Conservation (phyloP, 1,139 yeast species). For the Yueomyces sp. region DNA sequence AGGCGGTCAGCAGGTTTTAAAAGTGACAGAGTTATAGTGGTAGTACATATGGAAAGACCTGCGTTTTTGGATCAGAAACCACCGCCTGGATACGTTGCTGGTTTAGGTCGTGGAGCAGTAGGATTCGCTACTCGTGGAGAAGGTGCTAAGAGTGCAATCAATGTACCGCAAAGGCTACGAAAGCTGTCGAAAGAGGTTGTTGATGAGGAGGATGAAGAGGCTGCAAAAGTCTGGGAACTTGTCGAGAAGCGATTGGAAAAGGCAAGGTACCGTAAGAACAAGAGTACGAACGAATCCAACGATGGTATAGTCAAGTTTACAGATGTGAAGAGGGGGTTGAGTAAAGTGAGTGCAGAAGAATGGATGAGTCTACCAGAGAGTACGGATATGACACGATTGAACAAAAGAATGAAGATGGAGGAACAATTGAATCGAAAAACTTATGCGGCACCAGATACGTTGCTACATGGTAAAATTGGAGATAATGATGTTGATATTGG, state of each 20-base stretch:
- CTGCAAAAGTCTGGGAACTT: slow-evolving; percentile 53
- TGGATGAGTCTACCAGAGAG: slow-evolving; percentile 85
- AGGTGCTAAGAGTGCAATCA: slow-evolving; percentile 2
- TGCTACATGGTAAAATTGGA: slow-evolving; percentile 14
- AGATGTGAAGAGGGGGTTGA: slow-evolving; percentile 52
- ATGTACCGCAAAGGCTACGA: slow-evolving; percentile 9
- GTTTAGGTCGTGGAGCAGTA: slow-evolving; percentile 89
- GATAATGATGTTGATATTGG: slow-evolving; percentile 20
- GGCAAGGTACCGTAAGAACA: slow-evolving; percentile 17
- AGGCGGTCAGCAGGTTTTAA: too few species aligned
- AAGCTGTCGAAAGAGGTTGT: slow-evolving; percentile 6
- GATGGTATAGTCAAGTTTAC: slow-evolving; percentile 28
- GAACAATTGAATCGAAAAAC: slow-evolving; percentile 54
- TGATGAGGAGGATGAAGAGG: slow-evolving; percentile 57
- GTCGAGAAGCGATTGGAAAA: slow-evolving; percentile 46
- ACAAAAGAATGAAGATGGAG: slow-evolving; percentile 57
- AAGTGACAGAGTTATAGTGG: not conserved
- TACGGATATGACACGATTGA: slow-evolving; percentile 71
- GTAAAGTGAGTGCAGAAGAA: slow-evolving; percentile 49
- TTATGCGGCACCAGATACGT: slow-evolving; percentile 75
- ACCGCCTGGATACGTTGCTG: slow-evolving; percentile 85
- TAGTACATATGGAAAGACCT: slow-evolving; percentile 11
- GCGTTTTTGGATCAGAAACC: slow-evolving; percentile 74
- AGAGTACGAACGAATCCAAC: slow-evolving; percentile 9
- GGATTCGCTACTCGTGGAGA: slow-evolving; percentile 62